These are phyloP conservation scores for Cercospora citrullina DNA, from an alignment of 2,329 filamentous ascomycete genomes.

Conservation along the genomic window DNA sequence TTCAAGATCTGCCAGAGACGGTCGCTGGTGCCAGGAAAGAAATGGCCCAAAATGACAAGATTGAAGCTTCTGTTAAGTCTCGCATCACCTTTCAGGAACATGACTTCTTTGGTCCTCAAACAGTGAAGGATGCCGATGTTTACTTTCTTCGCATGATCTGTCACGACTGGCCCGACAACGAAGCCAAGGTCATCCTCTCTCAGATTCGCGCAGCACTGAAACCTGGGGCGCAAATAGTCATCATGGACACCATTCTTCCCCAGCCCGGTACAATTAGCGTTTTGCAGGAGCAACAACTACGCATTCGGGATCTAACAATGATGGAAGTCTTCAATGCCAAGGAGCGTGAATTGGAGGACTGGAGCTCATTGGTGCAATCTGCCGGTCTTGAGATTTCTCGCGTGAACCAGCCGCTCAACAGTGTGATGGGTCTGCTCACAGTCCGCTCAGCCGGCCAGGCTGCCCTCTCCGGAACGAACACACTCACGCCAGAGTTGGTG, in stretches of 20 bases:
- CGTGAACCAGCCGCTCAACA: slow-evolving; percentile 22
- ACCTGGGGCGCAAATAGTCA: slow-evolving; percentile 29
- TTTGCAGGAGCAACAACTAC: slow-evolving; percentile 25
- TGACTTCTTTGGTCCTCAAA: slow-evolving; percentile 24
- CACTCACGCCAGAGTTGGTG: neutral
- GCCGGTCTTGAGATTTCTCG: slow-evolving; percentile 18
- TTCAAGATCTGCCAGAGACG: slow-evolving; percentile 47
- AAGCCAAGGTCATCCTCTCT: slow-evolving; percentile 27
- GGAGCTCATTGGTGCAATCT: slow-evolving; percentile 19
- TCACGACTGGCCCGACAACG: slow-evolving; percentile 34
- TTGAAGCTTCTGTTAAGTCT: slow-evolving; percentile 4
- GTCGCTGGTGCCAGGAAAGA: slow-evolving; percentile 21
- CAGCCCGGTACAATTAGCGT: slow-evolving; percentile 20
- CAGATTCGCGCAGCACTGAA: slow-evolving; percentile 25
- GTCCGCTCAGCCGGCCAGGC: neutral
- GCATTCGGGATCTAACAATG: slow-evolving; percentile 31
- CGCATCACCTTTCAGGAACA: slow-evolving; percentile 15
- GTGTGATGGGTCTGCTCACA: slow-evolving; percentile 26
- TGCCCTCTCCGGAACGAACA: neutral
- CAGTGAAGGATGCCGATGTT: slow-evolving; percentile 35
- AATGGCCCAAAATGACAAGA: slow-evolving; percentile 10
- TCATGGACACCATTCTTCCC: slow-evolving; percentile 31
- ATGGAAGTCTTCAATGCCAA: slow-evolving; percentile 31
- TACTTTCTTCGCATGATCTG: slow-evolving; percentile 32
- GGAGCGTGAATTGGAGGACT: slow-evolving; percentile 30